phyloP scores from a whole-genome alignment of 2,329 filamentous ascomycete species.

The Cercospora brassicicola region DNA sequence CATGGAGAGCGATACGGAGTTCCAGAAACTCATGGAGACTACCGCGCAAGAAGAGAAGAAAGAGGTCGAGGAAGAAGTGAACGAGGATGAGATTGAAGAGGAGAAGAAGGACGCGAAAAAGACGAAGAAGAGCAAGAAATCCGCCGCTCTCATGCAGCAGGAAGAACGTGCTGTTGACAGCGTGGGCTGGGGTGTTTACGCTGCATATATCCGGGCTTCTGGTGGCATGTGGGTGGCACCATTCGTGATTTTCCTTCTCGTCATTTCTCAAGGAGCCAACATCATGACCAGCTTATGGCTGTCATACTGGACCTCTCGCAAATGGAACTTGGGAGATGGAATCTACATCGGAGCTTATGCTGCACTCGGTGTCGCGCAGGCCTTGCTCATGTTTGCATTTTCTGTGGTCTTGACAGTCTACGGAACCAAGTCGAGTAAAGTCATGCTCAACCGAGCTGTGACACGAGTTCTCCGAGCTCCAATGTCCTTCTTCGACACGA shows the following conservation, averaged over 20 bases:
- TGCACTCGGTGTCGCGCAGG: conserved; percentile 69
- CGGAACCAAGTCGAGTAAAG: conserved; percentile 78
- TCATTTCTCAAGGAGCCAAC: conserved; percentile 77
- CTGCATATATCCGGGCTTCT: conserved; percentile 72
- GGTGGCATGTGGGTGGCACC: conserved; percentile 69
- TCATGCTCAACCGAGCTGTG: conserved; percentile 79
- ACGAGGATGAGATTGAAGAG: conserved; percentile 54
- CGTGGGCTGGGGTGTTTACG: conserved; percentile 78
- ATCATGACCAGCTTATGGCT: conserved; percentile 89
- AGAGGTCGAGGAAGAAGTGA: conserved; percentile 50
- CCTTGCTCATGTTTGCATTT: conserved; percentile 75
- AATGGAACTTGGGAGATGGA: conserved; percentile 66
- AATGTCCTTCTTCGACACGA: conserved; percentile 95
- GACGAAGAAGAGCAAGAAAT: conserved; percentile 59
- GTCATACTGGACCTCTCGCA: conserved; percentile 85
- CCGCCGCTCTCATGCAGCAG: conserved; percentile 66
- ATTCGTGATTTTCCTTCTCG: conserved; percentile 62
- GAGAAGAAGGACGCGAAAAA: conserved; percentile 58
- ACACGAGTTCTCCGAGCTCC: conserved; percentile 68
- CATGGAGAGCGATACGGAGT: conserved; percentile 74
- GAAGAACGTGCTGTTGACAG: conserved; percentile 71
- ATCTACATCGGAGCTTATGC: conserved; percentile 66
- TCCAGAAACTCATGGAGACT: conserved; percentile 79
- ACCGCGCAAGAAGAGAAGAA: conserved; percentile 60
- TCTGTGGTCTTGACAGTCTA: conserved; percentile 74